Evolutionary conservation across 2,329 filamentous ascomycete genomes (phyloP).

Genomic region (Davidsoniella australis): DNA sequence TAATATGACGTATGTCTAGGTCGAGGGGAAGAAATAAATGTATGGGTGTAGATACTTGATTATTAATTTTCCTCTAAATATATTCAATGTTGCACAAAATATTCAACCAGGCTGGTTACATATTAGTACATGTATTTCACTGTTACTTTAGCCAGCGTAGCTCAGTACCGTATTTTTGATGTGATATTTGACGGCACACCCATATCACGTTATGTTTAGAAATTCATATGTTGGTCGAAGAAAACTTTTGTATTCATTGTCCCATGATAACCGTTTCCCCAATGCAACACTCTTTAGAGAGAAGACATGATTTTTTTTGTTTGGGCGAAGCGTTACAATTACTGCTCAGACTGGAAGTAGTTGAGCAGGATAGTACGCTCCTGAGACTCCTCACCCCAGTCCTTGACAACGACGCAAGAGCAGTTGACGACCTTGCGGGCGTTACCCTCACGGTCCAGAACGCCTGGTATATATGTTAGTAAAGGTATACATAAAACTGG

Average conservation of each 20-base stretch:
- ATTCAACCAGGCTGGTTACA: no score
- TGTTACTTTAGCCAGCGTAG: no score
- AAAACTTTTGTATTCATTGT: constrained; percentile 9
- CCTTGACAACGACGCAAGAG: constrained; percentile 98
- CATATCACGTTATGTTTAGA: neutral
- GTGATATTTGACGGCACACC: no score
- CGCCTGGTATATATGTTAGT: constrained; percentile 42
- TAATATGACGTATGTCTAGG: constrained; percentile 16
- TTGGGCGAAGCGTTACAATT: constrained; percentile 23
- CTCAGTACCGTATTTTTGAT: no score
- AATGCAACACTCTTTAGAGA: constrained; percentile 15
- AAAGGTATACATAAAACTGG: neutral
- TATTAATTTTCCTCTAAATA: no score
- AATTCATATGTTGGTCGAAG: constrained; percentile 5
- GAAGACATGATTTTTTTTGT: constrained; percentile 20
- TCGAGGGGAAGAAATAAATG: constrained; percentile 25
- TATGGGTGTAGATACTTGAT: neutral
- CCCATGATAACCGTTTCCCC: constrained; percentile 12
- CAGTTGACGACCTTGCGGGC: constrained; percentile 99
- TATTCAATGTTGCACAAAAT: no score
- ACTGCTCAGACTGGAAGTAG: constrained; percentile 95
- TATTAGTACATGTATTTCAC: no score
- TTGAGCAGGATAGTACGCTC: constrained; percentile 98
- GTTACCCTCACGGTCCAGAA: constrained; percentile 97
- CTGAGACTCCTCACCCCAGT: constrained; percentile 99